phyloP scores from a whole-genome alignment of 345 rosid genomes.

The Murraya koenigii region DNA sequence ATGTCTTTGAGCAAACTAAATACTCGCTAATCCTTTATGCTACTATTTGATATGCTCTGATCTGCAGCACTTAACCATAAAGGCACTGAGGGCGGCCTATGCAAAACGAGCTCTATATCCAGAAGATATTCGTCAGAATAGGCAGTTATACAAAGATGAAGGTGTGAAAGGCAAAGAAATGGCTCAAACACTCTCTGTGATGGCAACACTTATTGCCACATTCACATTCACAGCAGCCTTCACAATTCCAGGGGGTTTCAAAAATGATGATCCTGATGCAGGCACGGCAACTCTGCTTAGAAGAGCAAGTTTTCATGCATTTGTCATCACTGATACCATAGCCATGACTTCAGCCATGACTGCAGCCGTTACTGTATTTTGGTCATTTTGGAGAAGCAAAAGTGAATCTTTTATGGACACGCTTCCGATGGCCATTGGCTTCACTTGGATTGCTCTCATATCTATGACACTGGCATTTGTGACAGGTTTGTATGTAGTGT shows the following conservation, averaged over 20 bases:
- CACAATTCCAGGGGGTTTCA: slow-evolving; percentile 16
- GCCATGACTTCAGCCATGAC: slow-evolving; percentile 16
- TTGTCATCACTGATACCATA: slow-evolving; percentile 2
- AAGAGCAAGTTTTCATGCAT: slow-evolving; percentile 7
- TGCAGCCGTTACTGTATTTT: slow-evolving; percentile 2
- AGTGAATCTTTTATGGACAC: slow-evolving; percentile 7
- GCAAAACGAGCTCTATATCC: not conserved
- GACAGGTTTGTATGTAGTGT: slow-evolving; percentile 15
- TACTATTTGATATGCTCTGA: not conserved
- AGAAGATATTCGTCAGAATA: not conserved
- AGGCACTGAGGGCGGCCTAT: not conserved
- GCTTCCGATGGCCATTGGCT: not conserved
- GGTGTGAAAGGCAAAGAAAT: not conserved
- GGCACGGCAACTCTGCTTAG: slow-evolving; percentile 8
- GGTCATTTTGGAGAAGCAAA: not conserved
- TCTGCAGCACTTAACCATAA: not conserved
- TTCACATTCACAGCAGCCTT: slow-evolving; percentile 24
- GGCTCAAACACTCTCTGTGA: slow-evolving; percentile 12
- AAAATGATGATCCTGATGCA: not conserved
- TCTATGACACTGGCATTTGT: slow-evolving; percentile 21
- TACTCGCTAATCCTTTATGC: not conserved
- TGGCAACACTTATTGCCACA: slow-evolving; percentile 24
- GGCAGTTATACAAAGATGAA: not conserved
- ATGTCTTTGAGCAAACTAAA: not conserved
- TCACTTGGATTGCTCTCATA: slow-evolving; percentile 16